Evolutionary conservation across 768 basidiomycete genomes (phyloP).

Genomic region (Leccinum olivaceopallidum): DNA sequence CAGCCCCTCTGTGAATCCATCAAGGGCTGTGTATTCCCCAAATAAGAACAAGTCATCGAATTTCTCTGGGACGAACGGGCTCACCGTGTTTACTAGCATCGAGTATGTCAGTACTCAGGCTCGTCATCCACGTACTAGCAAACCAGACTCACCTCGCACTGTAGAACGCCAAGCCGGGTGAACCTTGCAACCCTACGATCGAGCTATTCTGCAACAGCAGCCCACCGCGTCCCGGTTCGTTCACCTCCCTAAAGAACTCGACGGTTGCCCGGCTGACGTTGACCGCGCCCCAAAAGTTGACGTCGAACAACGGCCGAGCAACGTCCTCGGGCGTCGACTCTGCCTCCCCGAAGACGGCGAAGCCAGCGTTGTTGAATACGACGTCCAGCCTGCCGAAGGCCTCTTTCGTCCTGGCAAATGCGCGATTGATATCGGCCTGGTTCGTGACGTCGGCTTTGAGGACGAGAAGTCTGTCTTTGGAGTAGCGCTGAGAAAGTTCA

Average conservation of each 20-base stretch:
- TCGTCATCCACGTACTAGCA: neutral
- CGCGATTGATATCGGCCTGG: constrained; percentile 11
- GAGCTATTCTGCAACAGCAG: neutral
- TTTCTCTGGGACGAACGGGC: neutral
- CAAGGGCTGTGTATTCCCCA: neutral
- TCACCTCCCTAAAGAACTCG: constrained; percentile 35
- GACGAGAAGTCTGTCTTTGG: constrained; percentile 16
- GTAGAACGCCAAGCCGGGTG: neutral
- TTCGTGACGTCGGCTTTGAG: constrained; percentile 16
- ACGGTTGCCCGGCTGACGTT: constrained; percentile 30
- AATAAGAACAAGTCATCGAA: neutral
- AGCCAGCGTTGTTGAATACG: constrained; percentile 26
- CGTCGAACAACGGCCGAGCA: constrained; percentile 26
- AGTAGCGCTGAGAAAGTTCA: constrained; percentile 1
- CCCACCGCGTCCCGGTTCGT: constrained; percentile 34
- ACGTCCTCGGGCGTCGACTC: constrained; percentile 22
- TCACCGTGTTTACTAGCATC: neutral
- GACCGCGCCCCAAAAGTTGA: constrained; percentile 31
- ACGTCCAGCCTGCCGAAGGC: constrained; percentile 18
- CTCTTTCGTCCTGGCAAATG: constrained; percentile 12
- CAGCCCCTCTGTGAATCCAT: neutral
- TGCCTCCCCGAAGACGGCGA: constrained; percentile 20
- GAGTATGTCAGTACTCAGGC: neutral
- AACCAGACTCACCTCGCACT: neutral
- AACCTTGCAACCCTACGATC: neutral